Percentiles rank a stretch among this genome's conserved stretches.
Evolutionary conservation across 306 rosid genomes (phyloP).

Genomic region (Fragaria nilgerrensis): DNA sequence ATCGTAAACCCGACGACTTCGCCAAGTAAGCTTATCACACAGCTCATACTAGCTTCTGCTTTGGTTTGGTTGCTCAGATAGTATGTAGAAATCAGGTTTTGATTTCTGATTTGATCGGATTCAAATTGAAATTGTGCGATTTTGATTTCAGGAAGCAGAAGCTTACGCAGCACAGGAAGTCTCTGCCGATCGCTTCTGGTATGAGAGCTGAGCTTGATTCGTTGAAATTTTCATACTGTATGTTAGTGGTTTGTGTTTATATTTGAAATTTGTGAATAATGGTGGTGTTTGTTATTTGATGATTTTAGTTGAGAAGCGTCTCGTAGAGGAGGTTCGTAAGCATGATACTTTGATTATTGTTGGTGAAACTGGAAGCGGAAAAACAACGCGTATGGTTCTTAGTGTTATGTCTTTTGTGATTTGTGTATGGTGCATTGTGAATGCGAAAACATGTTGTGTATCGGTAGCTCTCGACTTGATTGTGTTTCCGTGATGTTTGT

Average conservation of each 20-base stretch:
- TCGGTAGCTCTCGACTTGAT: neutral
- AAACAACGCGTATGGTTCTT: conserved; percentile 64
- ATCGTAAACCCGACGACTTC: conserved; percentile 31
- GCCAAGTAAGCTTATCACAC: conserved; percentile 29
- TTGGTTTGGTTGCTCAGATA: conserved; percentile 15
- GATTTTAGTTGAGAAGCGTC: conserved; percentile 64
- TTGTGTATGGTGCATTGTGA: neutral
- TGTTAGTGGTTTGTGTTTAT: neutral
- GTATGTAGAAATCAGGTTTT: neutral
- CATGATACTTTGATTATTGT: conserved; percentile 74
- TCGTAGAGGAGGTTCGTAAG: conserved; percentile 63
- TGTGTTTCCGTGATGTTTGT: neutral
- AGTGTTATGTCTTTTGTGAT: neutral
- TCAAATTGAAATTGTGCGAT: neutral
- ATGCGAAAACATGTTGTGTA: neutral
- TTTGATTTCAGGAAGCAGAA: conserved; percentile 49
- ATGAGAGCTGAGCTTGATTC: neutral
- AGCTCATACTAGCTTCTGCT: neutral
- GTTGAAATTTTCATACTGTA: neutral
- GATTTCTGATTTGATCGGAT: neutral
- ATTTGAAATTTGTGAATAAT: neutral
- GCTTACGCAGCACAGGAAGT: conserved; percentile 63
- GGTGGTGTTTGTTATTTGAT: conserved; percentile 12
- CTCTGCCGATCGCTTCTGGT: conserved; percentile 89
- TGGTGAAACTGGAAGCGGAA: conserved; percentile 98